Conservation (phyloP, 495 filamentous ascomycete genomes). For the Xylaria curta region DNA sequence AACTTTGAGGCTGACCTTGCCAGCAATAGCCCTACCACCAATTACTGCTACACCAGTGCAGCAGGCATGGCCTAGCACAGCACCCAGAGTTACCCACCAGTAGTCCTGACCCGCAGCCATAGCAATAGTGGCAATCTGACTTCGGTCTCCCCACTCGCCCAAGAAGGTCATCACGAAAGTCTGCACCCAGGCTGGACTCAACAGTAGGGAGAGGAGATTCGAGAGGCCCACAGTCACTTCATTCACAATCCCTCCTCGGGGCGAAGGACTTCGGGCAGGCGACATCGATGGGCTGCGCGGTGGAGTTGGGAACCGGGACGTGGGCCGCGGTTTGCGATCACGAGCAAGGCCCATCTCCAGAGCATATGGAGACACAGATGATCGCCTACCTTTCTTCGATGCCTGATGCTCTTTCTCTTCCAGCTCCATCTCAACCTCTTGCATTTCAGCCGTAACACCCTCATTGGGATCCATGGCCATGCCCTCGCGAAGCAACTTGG, state of each 20-base stretch:
- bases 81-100: slow-evolving; percentile 96
- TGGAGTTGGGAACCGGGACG: slow-evolving; percentile 65
- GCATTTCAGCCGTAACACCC: slow-evolving; percentile 93
- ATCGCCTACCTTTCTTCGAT: slow-evolving; percentile 60
- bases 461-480: slow-evolving; percentile 85
- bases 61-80: slow-evolving; percentile 82
- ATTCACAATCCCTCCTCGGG: slow-evolving; percentile 48
- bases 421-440: slow-evolving; percentile 93
- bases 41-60: slow-evolving; percentile 95
- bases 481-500: slow-evolving; percentile 84
- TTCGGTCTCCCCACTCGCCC: slow-evolving; percentile 97
- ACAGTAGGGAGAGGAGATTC: slow-evolving; percentile 85
- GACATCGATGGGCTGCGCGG: slow-evolving; percentile 66
- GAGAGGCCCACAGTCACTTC: slow-evolving; percentile 65
- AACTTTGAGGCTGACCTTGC: slow-evolving; percentile 92
- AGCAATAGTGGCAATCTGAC: slow-evolving; percentile 97
- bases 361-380: slow-evolving; percentile 66
- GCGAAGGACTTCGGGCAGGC: slow-evolving; percentile 56
- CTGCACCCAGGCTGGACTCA: slow-evolving; percentile 97
- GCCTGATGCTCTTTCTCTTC: slow-evolving; percentile 87
- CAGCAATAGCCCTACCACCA: slow-evolving; percentile 90
- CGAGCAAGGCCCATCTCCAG: slow-evolving; percentile 67
- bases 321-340: slow-evolving; percentile 62
- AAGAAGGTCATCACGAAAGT: slow-evolving; percentile 99
- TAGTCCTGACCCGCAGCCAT: slow-evolving; percentile 99